Conservation (phyloP, 2,329 filamentous ascomycete species). For the Talaromyces sp. region DNA sequence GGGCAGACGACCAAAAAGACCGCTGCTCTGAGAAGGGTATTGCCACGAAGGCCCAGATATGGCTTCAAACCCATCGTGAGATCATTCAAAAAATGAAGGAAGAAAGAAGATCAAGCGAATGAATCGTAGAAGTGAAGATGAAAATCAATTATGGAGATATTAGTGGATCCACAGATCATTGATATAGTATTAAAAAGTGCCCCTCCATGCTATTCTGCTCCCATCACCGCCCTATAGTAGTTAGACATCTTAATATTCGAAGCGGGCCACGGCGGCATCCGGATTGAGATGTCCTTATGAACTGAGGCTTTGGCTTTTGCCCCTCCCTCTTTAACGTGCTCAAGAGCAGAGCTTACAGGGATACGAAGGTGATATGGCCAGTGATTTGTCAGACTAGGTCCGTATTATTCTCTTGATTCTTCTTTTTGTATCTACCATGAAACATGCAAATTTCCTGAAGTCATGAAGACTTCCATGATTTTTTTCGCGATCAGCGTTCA, state of each 20-base stretch:
- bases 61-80: constrained; percentile 24
- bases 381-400: no score
- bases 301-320: background rate
- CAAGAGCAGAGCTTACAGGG: background rate
- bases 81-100: background rate
- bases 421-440: no score
- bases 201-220: background rate
- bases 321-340: background rate
- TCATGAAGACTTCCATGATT: no score
- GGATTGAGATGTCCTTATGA: background rate
- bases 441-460: no score
- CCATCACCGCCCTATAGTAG: background rate
- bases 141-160: background rate
- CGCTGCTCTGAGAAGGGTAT: constrained; percentile 24
- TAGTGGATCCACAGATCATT: background rate
- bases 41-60: constrained; percentile 26
- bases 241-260: background rate
- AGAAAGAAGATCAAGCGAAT: background rate
- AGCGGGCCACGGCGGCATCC: constrained; percentile 5
- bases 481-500: background rate
- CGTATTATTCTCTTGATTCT: no score
- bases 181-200: background rate
- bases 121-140: background rate
- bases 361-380: background rate
- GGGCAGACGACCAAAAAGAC: constrained; percentile 27